phyloP scores from a whole-genome alignment of 768 basidiomycete species.

The Hirschioporus abietinus region DNA sequence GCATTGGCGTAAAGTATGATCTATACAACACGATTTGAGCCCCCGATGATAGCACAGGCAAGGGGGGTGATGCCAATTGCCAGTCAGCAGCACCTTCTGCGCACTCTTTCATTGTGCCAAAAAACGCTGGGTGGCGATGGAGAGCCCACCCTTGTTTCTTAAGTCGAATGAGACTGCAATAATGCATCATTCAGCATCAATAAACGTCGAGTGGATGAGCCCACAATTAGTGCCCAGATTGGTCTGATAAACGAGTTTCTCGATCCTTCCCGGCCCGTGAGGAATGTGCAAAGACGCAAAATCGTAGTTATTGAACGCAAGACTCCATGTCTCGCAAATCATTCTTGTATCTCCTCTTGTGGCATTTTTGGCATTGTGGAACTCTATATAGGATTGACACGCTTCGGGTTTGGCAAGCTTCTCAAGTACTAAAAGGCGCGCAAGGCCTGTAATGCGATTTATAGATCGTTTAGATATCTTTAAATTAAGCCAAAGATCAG shows the following conservation, averaged over 20 bases:
- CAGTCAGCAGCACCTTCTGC: conserved; percentile 36
- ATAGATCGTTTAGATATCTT: conserved; percentile 61
- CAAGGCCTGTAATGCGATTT: conserved; percentile 50
- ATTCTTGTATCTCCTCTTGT: conserved; percentile 39
- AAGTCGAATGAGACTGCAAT: conserved; percentile 52
- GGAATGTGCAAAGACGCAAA: conserved; percentile 50
- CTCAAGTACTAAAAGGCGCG: conserved; percentile 57
- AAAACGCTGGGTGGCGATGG: conserved; percentile 61
- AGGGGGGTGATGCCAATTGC: background rate
- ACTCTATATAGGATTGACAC: conserved; percentile 41
- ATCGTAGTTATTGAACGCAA: conserved; percentile 57
- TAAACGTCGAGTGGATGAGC: conserved; percentile 9
- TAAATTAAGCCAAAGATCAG: background rate
- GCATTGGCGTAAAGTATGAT: conserved; percentile 43
- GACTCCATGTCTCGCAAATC: conserved; percentile 45
- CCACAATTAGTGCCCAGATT: conserved; percentile 57
- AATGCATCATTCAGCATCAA: conserved; percentile 5
- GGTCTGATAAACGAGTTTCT: conserved; percentile 53
- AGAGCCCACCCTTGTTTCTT: conserved; percentile 53
- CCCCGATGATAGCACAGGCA: conserved; percentile 42
- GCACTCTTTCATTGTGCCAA: conserved; percentile 51
- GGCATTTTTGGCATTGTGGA: conserved; percentile 20
- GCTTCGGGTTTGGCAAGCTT: conserved; percentile 40
- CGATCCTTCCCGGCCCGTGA: conserved; percentile 54
- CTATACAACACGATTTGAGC: conserved; percentile 39